Evolutionary conservation across 2,329 filamentous ascomycete genomes (phyloP), one percentile per base, ranked within the genome.

Genomic region (Cladophialophora exuberans): DNA sequence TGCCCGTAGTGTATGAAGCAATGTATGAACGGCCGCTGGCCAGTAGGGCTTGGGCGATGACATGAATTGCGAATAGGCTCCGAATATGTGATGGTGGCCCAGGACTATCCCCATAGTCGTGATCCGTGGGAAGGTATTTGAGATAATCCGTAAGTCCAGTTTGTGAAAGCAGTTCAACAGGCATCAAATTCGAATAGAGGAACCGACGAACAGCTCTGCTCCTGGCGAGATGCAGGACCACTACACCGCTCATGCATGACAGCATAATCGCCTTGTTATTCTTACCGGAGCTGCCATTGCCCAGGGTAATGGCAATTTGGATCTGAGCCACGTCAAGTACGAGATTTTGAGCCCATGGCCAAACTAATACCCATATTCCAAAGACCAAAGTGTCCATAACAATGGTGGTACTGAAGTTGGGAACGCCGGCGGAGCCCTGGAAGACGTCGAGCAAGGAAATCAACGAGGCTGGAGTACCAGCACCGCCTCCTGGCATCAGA

Each of bases 381-480:
- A 97, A 80, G 64, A 93, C 88, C 66, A 94, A 82, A 46, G 87
- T 79, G 70, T 97, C 93, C 72, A 95, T 88, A 61, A 90, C 86
- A 54, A 93, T 76, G 62, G 96, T 87, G 5, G 90, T 95, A 55
- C 88, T 87, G 57, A 96, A 76, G 5, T 91, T 95, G 17, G 92
- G 92, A 38, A 90, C 92, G 60, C 89, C 90, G 45, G 89, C 84
- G 59, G 89, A 89, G 56, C 88, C 89, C 70, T 96, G 90, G 69
- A 97, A 92, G 65, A 97, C 89, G 70, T 97, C 92, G 71, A 89
- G 90, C 66, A 96, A 83, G 67, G 89, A 94, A 60, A 91, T 80
- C 52, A 88, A 76, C 46, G 83, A 82, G 61, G 88, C 88, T 57
- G 90, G 86, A 68, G 88, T 88, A 42, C 39, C 39, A 26, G 46